Evolutionary conservation across 2,329 filamentous ascomycete genomes (phyloP), one percentile per base, ranked within the genome.

Genomic region (Herpotrichia juniperi): DNA sequence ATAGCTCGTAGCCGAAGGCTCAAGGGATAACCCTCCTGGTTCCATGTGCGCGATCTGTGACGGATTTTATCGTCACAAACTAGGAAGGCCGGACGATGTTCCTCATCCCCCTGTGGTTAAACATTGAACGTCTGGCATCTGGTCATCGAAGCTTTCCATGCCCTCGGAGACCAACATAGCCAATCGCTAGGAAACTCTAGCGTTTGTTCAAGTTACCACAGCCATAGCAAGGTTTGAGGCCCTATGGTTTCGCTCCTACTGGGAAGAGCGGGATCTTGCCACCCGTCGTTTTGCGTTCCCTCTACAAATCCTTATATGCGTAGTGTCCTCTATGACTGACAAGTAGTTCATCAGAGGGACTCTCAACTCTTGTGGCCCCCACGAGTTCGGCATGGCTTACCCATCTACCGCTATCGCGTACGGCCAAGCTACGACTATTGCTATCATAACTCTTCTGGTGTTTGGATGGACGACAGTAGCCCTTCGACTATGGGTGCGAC

Each of bases 401-500:
- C 21, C 34, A n/a, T 35, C 32, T 37, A 28, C 40, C 2, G 40
- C 26, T 42, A 19, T n/a, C 34, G 17, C 24, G 14, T 43, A 45
- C 7, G 43, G 31, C 30, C 32, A 52, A n/a, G 35, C 64, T 7
- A 56, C 56, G 2, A 62, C 62, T 31, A 40, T 48, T 16, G 37
- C 68, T 8, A 53, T 63, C 34, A 61, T 71, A n/a, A 57, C 51
- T 12, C 64, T 73, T 31, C 53, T 71, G n/a, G 26, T 62, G 39
- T 46, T 65, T 14, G 57, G 60, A 46, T 73, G 69, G 55, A 32
- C 60, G 12, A 61, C 68, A 5, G 68, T 73, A n/a, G 48, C 47
- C 19, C 51, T 72, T 12, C 64, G 69, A 24, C 47, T 73, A 51
- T 73, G 66, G 67, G 69, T 71, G 16, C 58, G 69, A 22, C 54